Conservation (phyloP, 345 rosid species). For the Alliaria petiolata region DNA sequence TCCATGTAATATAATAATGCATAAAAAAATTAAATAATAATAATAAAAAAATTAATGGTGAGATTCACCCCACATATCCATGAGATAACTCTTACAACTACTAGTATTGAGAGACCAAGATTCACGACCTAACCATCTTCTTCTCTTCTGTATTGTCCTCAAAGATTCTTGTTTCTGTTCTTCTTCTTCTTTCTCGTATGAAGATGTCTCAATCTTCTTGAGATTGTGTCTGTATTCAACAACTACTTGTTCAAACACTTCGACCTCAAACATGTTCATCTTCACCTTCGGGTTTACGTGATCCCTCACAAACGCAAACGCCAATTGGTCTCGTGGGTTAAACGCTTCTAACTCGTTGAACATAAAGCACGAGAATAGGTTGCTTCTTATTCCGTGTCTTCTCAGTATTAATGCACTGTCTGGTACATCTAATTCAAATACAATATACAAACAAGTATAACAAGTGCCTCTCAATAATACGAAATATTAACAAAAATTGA, state of each 20-base stretch:
- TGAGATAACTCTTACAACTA: slow-evolving; percentile 52
- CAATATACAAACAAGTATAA: not conserved
- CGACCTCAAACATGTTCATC: slow-evolving; percentile 75
- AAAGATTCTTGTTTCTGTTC: not conserved
- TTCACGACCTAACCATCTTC: slow-evolving; percentile 20
- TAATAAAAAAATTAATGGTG: slow-evolving; percentile 29
- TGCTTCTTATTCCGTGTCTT: slow-evolving; percentile 54
- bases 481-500: no score
- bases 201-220: slow-evolving; percentile 30
- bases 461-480: not conserved
- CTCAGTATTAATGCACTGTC: slow-evolving; percentile 72
- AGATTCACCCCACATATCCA: slow-evolving; percentile 61
- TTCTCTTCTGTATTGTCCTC: slow-evolving; percentile 17
- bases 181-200: slow-evolving; percentile 9
- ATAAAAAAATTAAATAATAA: no score
- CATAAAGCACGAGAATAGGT: slow-evolving; percentile 74
- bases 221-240: slow-evolving; percentile 71
- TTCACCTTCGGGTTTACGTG: slow-evolving; percentile 49
- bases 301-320: slow-evolving; percentile 78
- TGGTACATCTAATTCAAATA: slow-evolving; percentile 60
- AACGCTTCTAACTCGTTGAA: slow-evolving; percentile 85
- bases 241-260: slow-evolving; percentile 68
- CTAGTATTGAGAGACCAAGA: slow-evolving; percentile 41
- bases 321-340: slow-evolving; percentile 77
- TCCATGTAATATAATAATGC: no score